A percentile compares a stretch with the other conserved stretches of the same genome.
These are phyloP conservation scores for Pythium pectinolyticum DNA, from an alignment of 352 stramenopile species.

Conservation along the genomic window DNA sequence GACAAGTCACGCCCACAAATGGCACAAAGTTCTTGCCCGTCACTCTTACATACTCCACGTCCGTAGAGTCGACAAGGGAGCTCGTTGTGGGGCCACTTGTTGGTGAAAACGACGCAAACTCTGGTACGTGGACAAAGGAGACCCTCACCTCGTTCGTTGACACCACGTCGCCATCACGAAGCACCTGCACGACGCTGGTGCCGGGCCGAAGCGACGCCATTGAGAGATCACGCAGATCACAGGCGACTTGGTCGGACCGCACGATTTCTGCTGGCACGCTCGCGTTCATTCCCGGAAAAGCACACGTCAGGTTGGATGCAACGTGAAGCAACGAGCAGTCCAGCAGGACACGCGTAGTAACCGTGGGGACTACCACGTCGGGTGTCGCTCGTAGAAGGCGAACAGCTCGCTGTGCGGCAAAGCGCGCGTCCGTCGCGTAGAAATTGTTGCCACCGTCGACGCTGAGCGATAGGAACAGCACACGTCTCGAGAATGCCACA, in stretches of 20 bases:
- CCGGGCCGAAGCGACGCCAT: background rate
- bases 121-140: slow-evolving; percentile 16
- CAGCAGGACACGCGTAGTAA: slow-evolving; percentile 7
- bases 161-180: slow-evolving; percentile 4
- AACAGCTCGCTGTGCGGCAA: slow-evolving; percentile 9
- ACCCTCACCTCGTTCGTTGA: slow-evolving; percentile 13
- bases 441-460: slow-evolving; percentile 24
- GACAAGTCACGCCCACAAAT: slow-evolving; percentile 31
- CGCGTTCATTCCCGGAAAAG: slow-evolving; percentile 4
- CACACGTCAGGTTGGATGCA: slow-evolving; percentile 13
- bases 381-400: slow-evolving; percentile 10
- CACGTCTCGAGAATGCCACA: background rate
- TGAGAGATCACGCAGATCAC: background rate
- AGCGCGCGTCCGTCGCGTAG: slow-evolving; percentile 11
- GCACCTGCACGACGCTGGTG: slow-evolving; percentile 1
- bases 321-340: background rate
- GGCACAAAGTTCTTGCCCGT: slow-evolving; percentile 48
- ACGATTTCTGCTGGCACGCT: slow-evolving; percentile 12
- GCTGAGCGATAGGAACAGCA: slow-evolving; percentile 13
- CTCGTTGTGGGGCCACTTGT: slow-evolving; percentile 7
- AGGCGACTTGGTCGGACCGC: slow-evolving; percentile 1
- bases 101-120: slow-evolving; percentile 24
- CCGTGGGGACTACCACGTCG: slow-evolving; percentile 14
- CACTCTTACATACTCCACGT: slow-evolving; percentile 11
- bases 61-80: background rate